Conservation (phyloP, 2,329 filamentous ascomycete genomes). For the Fusarium praegraminearum region DNA sequence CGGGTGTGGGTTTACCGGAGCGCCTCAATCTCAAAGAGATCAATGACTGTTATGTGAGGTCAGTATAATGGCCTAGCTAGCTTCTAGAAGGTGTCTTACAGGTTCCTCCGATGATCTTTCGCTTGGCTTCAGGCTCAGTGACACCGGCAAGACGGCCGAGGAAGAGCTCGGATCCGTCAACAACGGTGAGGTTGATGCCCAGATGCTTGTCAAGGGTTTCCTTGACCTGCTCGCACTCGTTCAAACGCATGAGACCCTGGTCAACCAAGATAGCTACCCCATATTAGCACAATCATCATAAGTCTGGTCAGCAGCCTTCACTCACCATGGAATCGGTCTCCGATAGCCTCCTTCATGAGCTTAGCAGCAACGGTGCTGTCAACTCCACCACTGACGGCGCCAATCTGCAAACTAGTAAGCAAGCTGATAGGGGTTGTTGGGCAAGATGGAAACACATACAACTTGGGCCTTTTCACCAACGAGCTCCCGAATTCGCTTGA, state of each 20-base stretch:
- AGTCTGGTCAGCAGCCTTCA: neutral
- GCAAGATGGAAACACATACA: slow-evolving; percentile 43
- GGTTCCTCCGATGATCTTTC: slow-evolving; percentile 87
- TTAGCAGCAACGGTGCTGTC: slow-evolving; percentile 81
- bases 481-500: slow-evolving; percentile 80
- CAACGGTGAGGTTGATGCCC: slow-evolving; percentile 89
- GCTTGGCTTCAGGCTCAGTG: slow-evolving; percentile 83
- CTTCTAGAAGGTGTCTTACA: slow-evolving; percentile 42
- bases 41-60: slow-evolving; percentile 14
- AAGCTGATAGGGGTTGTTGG: slow-evolving; percentile 6
- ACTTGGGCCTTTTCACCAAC: slow-evolving; percentile 85
- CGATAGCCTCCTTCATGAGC: slow-evolving; percentile 87
- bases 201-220: slow-evolving; percentile 81
- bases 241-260: slow-evolving; percentile 85
- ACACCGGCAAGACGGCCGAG: slow-evolving; percentile 81
- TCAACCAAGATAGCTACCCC: slow-evolving; percentile 5
- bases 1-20: slow-evolving; percentile 18
- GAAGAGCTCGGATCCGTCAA: slow-evolving; percentile 83
- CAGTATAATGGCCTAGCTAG: neutral
- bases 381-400: slow-evolving; percentile 23
- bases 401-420: slow-evolving; percentile 29
- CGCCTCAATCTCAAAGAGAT: slow-evolving; percentile 31
- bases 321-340: slow-evolving; percentile 75
- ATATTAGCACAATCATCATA: neutral
- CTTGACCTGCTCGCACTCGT: slow-evolving; percentile 87